These are phyloP conservation scores for Colletotrichum tropicale DNA, from an alignment of 2,329 filamentous ascomycete species.

Conservation along the genomic window DNA sequence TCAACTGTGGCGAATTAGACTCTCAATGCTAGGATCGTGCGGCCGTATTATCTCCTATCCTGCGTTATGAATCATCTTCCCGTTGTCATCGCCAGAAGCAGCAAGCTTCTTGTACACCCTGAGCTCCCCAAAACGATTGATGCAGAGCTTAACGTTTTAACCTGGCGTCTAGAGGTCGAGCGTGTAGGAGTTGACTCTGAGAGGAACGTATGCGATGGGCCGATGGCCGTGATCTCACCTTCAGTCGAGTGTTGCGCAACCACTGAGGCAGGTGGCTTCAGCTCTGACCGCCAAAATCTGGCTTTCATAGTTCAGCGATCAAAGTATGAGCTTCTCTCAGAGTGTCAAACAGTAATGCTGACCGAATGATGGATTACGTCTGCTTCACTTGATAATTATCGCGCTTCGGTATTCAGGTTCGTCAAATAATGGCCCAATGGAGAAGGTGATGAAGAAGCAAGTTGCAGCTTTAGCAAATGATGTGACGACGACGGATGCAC, in stretches of 20 bases:
- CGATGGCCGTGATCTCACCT: accelerated
- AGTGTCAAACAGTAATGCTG: too few species aligned
- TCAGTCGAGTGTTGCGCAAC: too few species aligned
- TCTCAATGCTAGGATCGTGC: not conserved
- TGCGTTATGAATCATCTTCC: not conserved
- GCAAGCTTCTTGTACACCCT: not conserved
- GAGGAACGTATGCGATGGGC: too few species aligned
- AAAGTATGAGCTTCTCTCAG: too few species aligned
- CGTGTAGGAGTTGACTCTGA: not conserved
- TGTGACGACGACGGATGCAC: not conserved
- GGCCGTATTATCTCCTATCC: not conserved
- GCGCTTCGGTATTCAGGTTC: not conserved
- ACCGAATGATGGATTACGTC: too few species aligned
- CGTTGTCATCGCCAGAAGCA: not conserved
- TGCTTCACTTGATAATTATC: too few species aligned
- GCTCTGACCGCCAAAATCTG: too few species aligned
- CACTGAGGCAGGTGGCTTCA: too few species aligned
- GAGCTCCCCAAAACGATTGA: not conserved
- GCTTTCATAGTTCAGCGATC: too few species aligned
- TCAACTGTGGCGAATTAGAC: not conserved
- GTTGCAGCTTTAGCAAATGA: not conserved
- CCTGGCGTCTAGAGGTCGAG: not conserved
- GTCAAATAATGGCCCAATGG: not conserved
- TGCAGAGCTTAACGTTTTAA: not conserved
- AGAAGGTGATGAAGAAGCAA: not conserved